Base-by-base conservation (phyloP, 1,139 yeast species). In the Arxiozyma telluris region DNA sequence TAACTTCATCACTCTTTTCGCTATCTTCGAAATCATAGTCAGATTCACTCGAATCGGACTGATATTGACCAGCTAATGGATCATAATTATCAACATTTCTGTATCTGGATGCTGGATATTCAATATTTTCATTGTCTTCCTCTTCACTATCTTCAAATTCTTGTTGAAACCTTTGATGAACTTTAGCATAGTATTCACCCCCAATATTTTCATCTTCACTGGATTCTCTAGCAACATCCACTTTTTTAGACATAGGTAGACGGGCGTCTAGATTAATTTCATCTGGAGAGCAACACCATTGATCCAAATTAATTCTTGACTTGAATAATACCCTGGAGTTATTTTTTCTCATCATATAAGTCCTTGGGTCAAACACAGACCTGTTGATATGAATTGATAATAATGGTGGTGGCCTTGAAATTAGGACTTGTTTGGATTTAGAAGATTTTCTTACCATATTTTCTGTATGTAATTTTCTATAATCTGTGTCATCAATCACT, bases 361-460 rank as follows among this genome's bases (percentile, higher is more conserved):
- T 87, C 56, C 81, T 75, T 53, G 94, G 88, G 69, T 91, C 97
- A 71, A 90, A 91, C 12, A 89, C 96, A 2, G 96, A 87, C 64
- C 98, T 79, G 68, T 91, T 91, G 55, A 91, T 86, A 69, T 91
- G 97, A 50, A 91, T 79, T 54, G 93, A 81, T 53, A 91, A 75
- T 57, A 89, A 76, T 18, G 94, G 87, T 3, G 97, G 91, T 0
- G 97, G 96, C 64, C 90, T 77, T 27, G 90, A 80, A 59, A 89
- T 78, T 64, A 81, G 77, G 25, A 84, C 84, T 67, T 90, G 96
- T 68, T 89, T 90, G 8, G 91, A 83, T 70, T 91, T 91, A 53
- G 80, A 84, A 8, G 89, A 81, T 66, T 86, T 87, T 55, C 83
- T 80, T 55, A 84, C 80, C 81, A 85, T 83, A 63, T 83, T 84